These are phyloP conservation scores for Sordariomycetes sp. DNA, from an alignment of 2,329 filamentous ascomycete species.

Conservation along the genomic window DNA sequence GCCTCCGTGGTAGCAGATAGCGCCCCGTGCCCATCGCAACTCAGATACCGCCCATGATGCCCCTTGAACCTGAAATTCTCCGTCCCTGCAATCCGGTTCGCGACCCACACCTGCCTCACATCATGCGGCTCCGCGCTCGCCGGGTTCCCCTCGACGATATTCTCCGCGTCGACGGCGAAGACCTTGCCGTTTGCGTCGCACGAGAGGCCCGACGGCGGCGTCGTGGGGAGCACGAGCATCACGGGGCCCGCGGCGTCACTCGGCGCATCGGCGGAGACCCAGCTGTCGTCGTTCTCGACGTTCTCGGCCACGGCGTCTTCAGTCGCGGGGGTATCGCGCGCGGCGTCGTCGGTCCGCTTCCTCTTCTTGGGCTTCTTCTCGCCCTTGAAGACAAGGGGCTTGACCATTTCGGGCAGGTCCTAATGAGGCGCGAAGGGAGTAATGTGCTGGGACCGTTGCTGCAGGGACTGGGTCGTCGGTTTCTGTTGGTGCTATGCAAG, in stretches of 20 bases:
- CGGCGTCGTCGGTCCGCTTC: slow-evolving; percentile 52
- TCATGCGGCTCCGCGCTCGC: slow-evolving; percentile 89
- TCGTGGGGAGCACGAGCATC: slow-evolving; percentile 68
- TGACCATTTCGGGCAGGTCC: slow-evolving; percentile 49
- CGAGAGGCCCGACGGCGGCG: slow-evolving; percentile 60
- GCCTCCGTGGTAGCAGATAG: slow-evolving; percentile 69
- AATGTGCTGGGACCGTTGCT: neutral
- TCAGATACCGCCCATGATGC: slow-evolving; percentile 77
- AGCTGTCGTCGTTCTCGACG: slow-evolving; percentile 61
- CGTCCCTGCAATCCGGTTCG: slow-evolving; percentile 69
- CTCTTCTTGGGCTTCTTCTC: slow-evolving; percentile 92
- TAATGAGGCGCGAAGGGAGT: neutral
- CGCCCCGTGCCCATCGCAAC: slow-evolving; percentile 72
- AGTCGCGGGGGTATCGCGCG: slow-evolving; percentile 15
- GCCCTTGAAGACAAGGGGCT: slow-evolving; percentile 88
- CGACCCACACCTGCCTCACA: slow-evolving; percentile 90
- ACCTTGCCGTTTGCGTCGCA: slow-evolving; percentile 81
- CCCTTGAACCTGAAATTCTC: slow-evolving; percentile 79
- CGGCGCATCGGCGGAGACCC: slow-evolving; percentile 71
- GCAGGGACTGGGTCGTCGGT: neutral
- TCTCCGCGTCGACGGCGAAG: slow-evolving; percentile 71
- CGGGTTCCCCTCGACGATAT: slow-evolving; percentile 73
- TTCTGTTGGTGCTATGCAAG: neutral
- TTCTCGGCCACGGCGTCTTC: slow-evolving; percentile 17
- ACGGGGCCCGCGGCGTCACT: slow-evolving; percentile 71